Evolutionary conservation across 495 filamentous ascomycete genomes (phyloP).

Genomic region (Penicillium robsamsonii): DNA sequence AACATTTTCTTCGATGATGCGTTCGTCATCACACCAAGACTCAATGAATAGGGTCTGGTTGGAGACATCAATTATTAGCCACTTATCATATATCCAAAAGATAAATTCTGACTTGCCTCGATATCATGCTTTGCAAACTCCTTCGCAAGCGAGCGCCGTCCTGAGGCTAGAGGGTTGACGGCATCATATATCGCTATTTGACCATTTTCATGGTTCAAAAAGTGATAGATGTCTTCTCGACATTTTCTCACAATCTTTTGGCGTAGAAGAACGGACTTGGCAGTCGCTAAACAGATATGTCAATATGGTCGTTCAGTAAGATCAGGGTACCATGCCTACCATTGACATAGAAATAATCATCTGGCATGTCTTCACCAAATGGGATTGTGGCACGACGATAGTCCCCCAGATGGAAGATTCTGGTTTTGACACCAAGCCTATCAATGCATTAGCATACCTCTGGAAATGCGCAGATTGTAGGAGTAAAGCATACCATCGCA

Average conservation of each 20-base stretch:
- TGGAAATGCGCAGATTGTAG: background rate
- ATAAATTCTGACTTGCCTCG: conserved; percentile 52
- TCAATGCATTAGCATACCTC: conserved; percentile 12
- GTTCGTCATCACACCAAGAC: conserved; percentile 87
- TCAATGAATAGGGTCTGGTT: conserved; percentile 89
- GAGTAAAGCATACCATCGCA: conserved; percentile 69
- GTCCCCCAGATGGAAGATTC: conserved; percentile 95
- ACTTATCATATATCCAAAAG: background rate
- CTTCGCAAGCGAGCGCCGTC: conserved; percentile 83
- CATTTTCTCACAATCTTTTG: conserved; percentile 98
- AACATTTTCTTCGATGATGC: conserved; percentile 95
- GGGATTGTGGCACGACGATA: conserved; percentile 91
- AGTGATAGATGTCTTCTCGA: conserved; percentile 93
- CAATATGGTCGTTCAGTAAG: conserved; percentile 1
- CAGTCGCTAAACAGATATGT: conserved; percentile 55
- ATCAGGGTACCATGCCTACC: conserved; percentile 40
- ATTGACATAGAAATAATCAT: conserved; percentile 97
- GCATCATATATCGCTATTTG: conserved; percentile 99
- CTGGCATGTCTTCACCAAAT: conserved; percentile 79
- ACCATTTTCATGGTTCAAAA: conserved; percentile 93
- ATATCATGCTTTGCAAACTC: conserved; percentile 97
- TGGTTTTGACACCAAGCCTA: conserved; percentile 96
- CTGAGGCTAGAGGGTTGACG: conserved; percentile 85
- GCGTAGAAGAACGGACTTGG: conserved; percentile 79
- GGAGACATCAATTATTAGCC: background rate